These are phyloP conservation scores for Globisporangium paddicum DNA, from an alignment of 352 stramenopile genomes.

Conservation along the genomic window DNA sequence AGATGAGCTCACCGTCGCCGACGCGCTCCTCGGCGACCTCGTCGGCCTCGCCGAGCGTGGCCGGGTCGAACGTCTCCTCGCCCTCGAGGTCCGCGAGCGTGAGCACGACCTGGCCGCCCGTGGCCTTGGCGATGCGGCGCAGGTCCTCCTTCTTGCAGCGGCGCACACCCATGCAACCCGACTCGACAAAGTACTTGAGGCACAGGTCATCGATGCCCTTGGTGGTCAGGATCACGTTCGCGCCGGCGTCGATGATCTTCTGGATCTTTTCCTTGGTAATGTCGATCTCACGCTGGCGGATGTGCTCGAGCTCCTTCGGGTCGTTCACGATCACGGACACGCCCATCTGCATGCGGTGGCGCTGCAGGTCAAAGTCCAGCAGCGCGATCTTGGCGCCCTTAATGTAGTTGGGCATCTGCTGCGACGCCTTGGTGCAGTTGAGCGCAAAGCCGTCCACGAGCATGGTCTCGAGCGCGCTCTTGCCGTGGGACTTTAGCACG, in stretches of 20 bases:
- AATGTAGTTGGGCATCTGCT: conserved; percentile 97
- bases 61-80: conserved; percentile 95
- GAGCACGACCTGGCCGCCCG: conserved; percentile 94
- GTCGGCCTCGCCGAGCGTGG: conserved; percentile 89
- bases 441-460: conserved; percentile 96
- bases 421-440: conserved; percentile 95
- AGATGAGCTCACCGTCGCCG: conserved; percentile 98
- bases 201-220: conserved; percentile 99
- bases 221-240: conserved; percentile 99
- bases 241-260: conserved; percentile 97
- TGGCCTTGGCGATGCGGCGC: conserved; percentile 98
- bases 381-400: conserved; percentile 95
- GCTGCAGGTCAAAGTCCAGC: conserved; percentile 98
- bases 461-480: conserved; percentile 86
- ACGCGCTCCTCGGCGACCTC: conserved; percentile 96
- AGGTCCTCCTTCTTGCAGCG: conserved; percentile 98
- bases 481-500: conserved; percentile 97
- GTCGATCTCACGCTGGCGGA: conserved; percentile 98
- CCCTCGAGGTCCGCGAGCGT: conserved; percentile 99
- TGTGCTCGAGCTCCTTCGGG: conserved; percentile 96
- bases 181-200: conserved; percentile 99
- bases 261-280: conserved; percentile 99
- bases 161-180: conserved; percentile 94
- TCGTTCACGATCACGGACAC: conserved; percentile 91
- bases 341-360: conserved; percentile 97